Conservation (phyloP, 2,329 filamentous ascomycete species). For the Raffaelea ambrosiae region DNA sequence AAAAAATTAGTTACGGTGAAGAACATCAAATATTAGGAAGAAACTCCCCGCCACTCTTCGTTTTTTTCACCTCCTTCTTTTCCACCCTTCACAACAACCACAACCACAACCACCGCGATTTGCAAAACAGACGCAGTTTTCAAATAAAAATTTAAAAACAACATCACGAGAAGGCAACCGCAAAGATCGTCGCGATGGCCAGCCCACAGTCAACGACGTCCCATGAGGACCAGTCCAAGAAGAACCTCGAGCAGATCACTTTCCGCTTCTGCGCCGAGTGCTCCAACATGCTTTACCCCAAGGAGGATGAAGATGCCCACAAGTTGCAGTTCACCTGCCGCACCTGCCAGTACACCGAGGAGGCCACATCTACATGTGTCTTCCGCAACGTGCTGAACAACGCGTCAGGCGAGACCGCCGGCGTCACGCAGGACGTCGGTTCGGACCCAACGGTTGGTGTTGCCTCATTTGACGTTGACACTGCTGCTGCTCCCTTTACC, state of each 20-base stretch:
- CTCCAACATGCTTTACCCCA: constrained; percentile 96
- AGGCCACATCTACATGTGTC: constrained; percentile 80
- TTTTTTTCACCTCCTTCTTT: not conserved
- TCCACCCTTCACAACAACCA: not conserved
- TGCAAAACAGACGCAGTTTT: too few relatives aligned
- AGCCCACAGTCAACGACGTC: constrained; percentile 43
- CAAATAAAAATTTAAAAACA: too few relatives aligned
- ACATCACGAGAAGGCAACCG: too few relatives aligned
- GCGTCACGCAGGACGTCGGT: constrained; percentile 93
- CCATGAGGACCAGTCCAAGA: constrained; percentile 33
- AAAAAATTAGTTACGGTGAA: too few relatives aligned
- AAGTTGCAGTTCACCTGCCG: constrained; percentile 92
- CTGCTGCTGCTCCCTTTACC: constrained; percentile 3
- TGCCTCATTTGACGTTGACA: constrained; percentile 18
- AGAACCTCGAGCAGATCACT: constrained; percentile 70
- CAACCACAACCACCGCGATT: not conserved
- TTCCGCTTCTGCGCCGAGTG: constrained; percentile 99
- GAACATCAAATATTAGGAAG: too few relatives aligned
- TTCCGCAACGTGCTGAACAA: constrained; percentile 93
- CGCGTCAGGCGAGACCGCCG: constrained; percentile 87
- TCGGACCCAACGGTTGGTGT: constrained; percentile 96
- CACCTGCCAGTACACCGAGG: constrained; percentile 86
- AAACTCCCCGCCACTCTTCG: too few relatives aligned
- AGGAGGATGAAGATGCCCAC: constrained; percentile 79
- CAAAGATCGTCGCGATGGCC: constrained; percentile 34